A percentile compares a stretch with the other conserved stretches of the same genome.
These are phyloP conservation scores for Moringa oleifera DNA, from an alignment of 345 rosid genomes.

Conservation along the genomic window DNA sequence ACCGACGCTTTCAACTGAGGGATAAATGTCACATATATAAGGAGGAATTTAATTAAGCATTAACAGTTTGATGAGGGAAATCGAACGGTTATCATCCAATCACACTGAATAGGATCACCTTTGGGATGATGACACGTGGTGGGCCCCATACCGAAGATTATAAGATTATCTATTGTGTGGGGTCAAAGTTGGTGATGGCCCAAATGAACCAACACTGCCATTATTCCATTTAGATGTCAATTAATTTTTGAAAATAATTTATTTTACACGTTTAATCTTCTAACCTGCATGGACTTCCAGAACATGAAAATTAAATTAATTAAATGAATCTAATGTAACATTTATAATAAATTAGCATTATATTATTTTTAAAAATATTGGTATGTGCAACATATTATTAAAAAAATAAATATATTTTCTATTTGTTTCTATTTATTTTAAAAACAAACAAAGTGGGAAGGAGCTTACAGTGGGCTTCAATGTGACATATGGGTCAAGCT, in stretches of 20 bases:
- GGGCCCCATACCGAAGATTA: conserved; percentile 17
- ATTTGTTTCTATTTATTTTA: too few species aligned
- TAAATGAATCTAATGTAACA: too few species aligned
- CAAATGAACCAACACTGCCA: conserved; percentile 12
- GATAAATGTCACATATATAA: neutral
- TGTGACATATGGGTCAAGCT: too few species aligned
- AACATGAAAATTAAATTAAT: too few species aligned
- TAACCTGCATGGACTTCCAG: neutral
- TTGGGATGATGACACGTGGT: conserved; percentile 25
- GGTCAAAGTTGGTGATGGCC: conserved; percentile 22
- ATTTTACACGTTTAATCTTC: neutral
- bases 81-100: conserved; percentile 24
- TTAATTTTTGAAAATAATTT: neutral
- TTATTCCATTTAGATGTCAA: too few species aligned
- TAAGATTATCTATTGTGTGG: conserved; percentile 17
- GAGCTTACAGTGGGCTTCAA: too few species aligned
- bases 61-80: conserved; percentile 6
- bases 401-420: too few species aligned
- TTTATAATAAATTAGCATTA: too few species aligned
- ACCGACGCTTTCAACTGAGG: neutral
- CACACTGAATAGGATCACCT: conserved; percentile 3
- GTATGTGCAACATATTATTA: too few species aligned
- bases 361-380: too few species aligned
- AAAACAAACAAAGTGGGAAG: too few species aligned
- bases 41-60: neutral